phyloP scores from a whole-genome alignment of 805 yeast genomes.

The Candida broadrunensis region DNA sequence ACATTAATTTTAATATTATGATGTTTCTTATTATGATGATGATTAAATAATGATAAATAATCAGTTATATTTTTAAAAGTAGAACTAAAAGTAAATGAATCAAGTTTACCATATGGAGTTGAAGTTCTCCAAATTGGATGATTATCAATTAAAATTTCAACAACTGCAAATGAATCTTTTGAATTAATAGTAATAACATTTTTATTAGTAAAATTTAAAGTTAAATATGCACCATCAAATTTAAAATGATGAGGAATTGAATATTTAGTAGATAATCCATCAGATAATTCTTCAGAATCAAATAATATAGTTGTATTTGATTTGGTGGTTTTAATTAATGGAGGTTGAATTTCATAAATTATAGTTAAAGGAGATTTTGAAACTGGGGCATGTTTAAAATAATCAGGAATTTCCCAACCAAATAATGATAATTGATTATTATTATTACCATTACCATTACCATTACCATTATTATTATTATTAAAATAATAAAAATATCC shows the following conservation, averaged over 20 bases:
- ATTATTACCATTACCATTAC: neutral
- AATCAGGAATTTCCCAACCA: neutral
- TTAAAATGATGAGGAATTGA: slow-evolving; percentile 12
- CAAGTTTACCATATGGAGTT: slow-evolving; percentile 15
- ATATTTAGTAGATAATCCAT: slow-evolving; percentile 7
- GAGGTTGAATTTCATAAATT: slow-evolving; percentile 9
- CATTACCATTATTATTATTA: neutral
- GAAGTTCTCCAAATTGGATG: slow-evolving; percentile 26
- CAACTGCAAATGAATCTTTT: slow-evolving; percentile 12
- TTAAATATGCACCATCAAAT: slow-evolving; percentile 21
- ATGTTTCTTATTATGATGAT: slow-evolving; percentile 1
- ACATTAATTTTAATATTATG: slow-evolving; percentile 10
- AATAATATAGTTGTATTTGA: slow-evolving; percentile 7
- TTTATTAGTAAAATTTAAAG: slow-evolving; percentile 21
- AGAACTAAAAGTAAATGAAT: slow-evolving; percentile 14
- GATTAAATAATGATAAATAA: slow-evolving; percentile 15
- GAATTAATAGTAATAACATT: slow-evolving; percentile 6
- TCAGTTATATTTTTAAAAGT: slow-evolving; percentile 24
- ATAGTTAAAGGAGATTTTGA: neutral
- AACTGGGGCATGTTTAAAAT: neutral
- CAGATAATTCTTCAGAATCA: slow-evolving; percentile 5
- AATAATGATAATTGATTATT: neutral
- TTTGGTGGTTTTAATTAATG: slow-evolving; percentile 2
- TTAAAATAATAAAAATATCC: neutral
- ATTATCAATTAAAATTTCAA: slow-evolving; percentile 20